Conservation (phyloP, 257 asterid species). For the Nicotiana tomentosiformis region DNA sequence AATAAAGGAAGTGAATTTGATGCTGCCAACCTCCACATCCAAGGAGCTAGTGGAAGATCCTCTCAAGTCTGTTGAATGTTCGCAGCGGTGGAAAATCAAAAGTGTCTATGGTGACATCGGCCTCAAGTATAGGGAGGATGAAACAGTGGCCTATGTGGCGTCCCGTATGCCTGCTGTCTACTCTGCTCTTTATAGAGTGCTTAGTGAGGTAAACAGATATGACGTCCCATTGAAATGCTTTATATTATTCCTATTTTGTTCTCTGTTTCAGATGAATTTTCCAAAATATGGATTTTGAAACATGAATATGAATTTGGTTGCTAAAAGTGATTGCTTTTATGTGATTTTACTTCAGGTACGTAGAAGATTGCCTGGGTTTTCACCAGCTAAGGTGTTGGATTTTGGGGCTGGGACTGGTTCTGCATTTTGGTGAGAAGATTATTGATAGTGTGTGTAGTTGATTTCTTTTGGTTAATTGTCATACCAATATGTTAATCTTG, state of each 20-base stretch:
- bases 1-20: conserved; percentile 72
- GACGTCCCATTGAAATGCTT: neutral
- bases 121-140: conserved; percentile 70
- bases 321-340: conserved; percentile 9
- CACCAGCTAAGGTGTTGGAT: conserved; percentile 82
- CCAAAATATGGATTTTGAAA: neutral
- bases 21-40: conserved; percentile 70
- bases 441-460: too few species aligned
- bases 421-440: conserved; percentile 77
- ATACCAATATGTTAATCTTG: neutral
- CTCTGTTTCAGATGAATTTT: neutral
- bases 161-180: conserved; percentile 97
- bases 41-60: conserved; percentile 84
- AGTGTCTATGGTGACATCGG: conserved; percentile 74
- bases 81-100: conserved; percentile 79
- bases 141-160: conserved; percentile 82
- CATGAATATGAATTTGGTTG: neutral
- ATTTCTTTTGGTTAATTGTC: neutral
- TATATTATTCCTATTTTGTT: neutral
- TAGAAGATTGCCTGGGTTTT: conserved; percentile 75
- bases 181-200: conserved; percentile 76
- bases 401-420: conserved; percentile 99
- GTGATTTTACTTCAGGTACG: conserved; percentile 42
- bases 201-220: conserved; percentile 61
- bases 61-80: conserved; percentile 52